These are phyloP conservation scores for Salvia hispanica DNA, from an alignment of 257 asterid genomes.

Conservation along the genomic window DNA sequence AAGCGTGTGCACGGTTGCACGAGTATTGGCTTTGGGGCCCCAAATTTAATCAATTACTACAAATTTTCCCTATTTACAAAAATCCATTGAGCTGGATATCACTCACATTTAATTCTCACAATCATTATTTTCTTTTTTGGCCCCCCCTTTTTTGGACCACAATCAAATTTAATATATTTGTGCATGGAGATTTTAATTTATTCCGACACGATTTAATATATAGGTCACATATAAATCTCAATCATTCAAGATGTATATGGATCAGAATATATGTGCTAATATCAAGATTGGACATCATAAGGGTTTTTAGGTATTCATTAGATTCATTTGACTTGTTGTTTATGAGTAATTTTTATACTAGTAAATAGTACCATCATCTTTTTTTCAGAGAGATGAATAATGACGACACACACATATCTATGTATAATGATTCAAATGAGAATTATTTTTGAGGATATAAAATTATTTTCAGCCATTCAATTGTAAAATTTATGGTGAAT, in stretches of 20 bases:
- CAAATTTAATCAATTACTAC: slow-evolving; percentile 29
- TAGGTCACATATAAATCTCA: not conserved
- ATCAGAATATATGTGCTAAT: too few relatives aligned
- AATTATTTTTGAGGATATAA: too few relatives aligned
- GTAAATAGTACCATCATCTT: not conserved
- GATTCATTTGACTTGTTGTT: not conserved
- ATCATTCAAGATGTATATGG: not conserved
- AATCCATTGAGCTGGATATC: slow-evolving; percentile 37
- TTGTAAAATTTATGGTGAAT: too few relatives aligned
- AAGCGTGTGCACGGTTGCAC: slow-evolving; percentile 43
- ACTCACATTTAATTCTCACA: slow-evolving; percentile 20
- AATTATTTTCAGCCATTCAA: too few relatives aligned
- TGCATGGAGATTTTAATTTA: not conserved
- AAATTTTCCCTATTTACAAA: slow-evolving; percentile 5
- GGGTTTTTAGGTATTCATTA: not conserved
- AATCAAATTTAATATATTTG: not conserved
- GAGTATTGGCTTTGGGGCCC: slow-evolving; percentile 30
- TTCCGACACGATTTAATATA: not conserved
- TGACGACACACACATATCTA: too few relatives aligned
- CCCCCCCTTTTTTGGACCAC: slow-evolving; percentile 28
- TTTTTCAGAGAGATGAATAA: too few relatives aligned
- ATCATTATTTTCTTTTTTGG: slow-evolving; percentile 26
- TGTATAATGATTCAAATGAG: too few relatives aligned
- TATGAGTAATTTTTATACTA: not conserved
- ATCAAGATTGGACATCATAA: not conserved